These are phyloP conservation scores for Eutrema salsugineum DNA, from an alignment of 441 rosid species.

Conservation along the genomic window DNA sequence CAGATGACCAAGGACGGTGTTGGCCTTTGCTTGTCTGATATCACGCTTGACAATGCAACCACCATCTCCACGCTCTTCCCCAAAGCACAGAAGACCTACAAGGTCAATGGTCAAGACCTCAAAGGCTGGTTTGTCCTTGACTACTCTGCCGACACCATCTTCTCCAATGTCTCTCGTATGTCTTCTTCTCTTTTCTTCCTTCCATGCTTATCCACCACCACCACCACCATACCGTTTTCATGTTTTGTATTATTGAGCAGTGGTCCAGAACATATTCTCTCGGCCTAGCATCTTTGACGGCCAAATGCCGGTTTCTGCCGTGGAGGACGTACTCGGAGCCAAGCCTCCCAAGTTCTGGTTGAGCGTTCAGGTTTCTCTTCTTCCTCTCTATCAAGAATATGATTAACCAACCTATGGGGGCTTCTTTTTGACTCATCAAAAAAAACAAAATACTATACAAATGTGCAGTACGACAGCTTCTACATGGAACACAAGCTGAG, in stretches of 20 bases:
- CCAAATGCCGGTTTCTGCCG: constrained; percentile 33
- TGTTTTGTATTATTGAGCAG: constrained; percentile 36
- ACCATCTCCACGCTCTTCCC: constrained; percentile 42
- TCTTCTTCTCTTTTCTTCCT: not conserved
- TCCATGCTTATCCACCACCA: not conserved
- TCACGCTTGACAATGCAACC: constrained; percentile 62
- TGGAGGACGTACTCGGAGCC: constrained; percentile 45
- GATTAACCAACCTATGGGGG: not conserved
- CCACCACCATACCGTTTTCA: not conserved
- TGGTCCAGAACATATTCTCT: constrained; percentile 52
- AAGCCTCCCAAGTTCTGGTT: constrained; percentile 57
- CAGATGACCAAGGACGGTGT: constrained; percentile 76
- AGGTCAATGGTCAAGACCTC: constrained; percentile 55
- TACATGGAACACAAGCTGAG: constrained; percentile 57
- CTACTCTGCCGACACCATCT: constrained; percentile 38
- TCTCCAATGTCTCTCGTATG: constrained; percentile 50
- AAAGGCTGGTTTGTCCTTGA: constrained; percentile 74
- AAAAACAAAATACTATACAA: not conserved
- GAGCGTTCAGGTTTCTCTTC: constrained; percentile 59
- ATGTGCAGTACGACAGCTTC: constrained; percentile 61
- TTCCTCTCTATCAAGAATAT: not conserved
- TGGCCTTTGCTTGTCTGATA: constrained; percentile 65
- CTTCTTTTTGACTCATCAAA: not conserved
- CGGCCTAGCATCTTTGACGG: constrained; percentile 59
- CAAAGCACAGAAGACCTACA: constrained; percentile 39